A percentile compares a stretch with the other conserved stretches of the same genome.
phyloP scores from a whole-genome alignment of 2,329 filamentous ascomycete genomes.

The Botrytis aclada region DNA sequence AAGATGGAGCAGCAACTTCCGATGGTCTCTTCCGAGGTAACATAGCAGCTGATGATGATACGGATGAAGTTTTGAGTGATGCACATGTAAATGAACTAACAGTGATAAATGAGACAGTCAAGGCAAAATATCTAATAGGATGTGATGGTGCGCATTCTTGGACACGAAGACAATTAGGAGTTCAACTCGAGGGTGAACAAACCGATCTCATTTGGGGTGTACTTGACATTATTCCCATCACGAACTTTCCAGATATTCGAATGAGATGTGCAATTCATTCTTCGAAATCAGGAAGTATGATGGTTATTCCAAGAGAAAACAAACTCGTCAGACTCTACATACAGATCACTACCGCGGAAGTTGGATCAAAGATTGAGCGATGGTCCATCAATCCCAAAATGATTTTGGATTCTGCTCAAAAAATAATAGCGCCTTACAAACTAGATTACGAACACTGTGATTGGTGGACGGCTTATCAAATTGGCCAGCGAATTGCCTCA shows the following conservation, averaged over 20 bases:
- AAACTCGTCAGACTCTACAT: constrained; percentile 57
- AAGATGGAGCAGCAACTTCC: constrained; percentile 31
- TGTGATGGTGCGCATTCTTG: constrained; percentile 55
- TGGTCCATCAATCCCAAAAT: constrained; percentile 61
- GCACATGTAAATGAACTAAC: constrained; percentile 39
- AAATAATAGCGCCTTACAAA: constrained; percentile 64
- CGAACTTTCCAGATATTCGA: constrained; percentile 59
- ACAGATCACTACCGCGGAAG: constrained; percentile 23
- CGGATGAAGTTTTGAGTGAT: constrained; percentile 47
- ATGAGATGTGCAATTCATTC: constrained; percentile 56
- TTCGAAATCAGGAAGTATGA: constrained; percentile 48
- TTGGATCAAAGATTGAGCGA: constrained; percentile 45
- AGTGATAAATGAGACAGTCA: constrained; percentile 52
- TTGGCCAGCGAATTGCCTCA: constrained; percentile 58
- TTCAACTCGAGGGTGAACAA: constrained; percentile 56
- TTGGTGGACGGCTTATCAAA: constrained; percentile 60
- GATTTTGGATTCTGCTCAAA: constrained; percentile 61
- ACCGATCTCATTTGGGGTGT: constrained; percentile 57
- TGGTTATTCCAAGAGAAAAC: constrained; percentile 59
- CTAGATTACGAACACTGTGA: constrained; percentile 61
- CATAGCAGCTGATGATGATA: constrained; percentile 52
- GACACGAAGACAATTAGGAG: constrained; percentile 50
- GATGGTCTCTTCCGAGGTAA: constrained; percentile 61
- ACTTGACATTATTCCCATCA: constrained; percentile 44
- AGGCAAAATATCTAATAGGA: constrained; percentile 63